Evolutionary conservation across 1,284 basidiomycete species (phyloP).

Genomic region (Earliella scabrosa): DNA sequence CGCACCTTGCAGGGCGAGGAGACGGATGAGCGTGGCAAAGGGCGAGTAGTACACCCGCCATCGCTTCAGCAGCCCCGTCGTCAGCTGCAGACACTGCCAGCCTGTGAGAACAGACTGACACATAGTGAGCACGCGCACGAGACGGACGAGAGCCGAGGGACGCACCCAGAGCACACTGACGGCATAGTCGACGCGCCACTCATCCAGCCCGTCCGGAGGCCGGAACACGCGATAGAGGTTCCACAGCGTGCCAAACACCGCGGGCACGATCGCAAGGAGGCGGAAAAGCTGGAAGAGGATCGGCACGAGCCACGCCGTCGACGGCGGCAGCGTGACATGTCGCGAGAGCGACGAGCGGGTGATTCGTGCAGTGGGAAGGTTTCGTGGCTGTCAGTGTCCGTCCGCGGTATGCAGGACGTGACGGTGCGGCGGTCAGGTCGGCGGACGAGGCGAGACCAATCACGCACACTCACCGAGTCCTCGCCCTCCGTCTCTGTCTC

Average conservation of each 20-base stretch:
- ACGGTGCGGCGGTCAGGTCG: no score
- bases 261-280: conserved; percentile 74
- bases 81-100: conserved; percentile 79
- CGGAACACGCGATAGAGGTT: conserved; percentile 55
- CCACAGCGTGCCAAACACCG: conserved; percentile 64
- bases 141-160: conserved; percentile 12
- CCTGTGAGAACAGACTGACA: conserved; percentile 77
- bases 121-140: neutral
- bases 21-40: conserved; percentile 78
- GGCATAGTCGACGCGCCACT: conserved; percentile 56
- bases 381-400: conserved; percentile 56
- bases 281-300: conserved; percentile 54
- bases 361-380: conserved; percentile 66
- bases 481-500: conserved; percentile 81
- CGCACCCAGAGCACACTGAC: conserved; percentile 72
- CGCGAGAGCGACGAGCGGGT: conserved; percentile 48
- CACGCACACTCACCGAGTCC: conserved; percentile 58
- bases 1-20: conserved; percentile 74
- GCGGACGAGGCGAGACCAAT: no score
- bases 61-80: conserved; percentile 78
- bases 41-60: conserved; percentile 86
- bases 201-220: conserved; percentile 41
- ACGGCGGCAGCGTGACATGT: conserved; percentile 41
- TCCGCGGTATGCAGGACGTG: no score
- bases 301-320: conserved; percentile 38